Evolutionary conservation across 805 yeast species (phyloP).

Genomic region (Ogataea paraovalis): DNA sequence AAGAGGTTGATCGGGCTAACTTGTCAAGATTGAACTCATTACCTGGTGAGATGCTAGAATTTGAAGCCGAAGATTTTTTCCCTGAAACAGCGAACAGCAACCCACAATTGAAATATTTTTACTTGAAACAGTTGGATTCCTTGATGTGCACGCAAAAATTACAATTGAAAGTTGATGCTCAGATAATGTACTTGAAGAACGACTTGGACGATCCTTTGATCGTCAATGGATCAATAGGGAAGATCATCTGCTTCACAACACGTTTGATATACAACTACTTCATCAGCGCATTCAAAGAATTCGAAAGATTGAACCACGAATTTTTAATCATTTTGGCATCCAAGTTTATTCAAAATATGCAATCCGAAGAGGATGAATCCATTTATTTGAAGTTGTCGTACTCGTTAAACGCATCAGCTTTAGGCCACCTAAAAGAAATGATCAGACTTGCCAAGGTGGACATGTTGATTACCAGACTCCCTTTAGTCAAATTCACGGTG

Average conservation of each 20-base stretch:
- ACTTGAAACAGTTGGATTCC: constrained; percentile 28
- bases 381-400: constrained; percentile 15
- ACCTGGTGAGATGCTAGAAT: constrained; percentile 43
- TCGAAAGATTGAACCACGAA: constrained; percentile 15
- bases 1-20: constrained; percentile 81
- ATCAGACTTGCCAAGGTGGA: constrained; percentile 22
- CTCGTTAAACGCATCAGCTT: constrained; percentile 1
- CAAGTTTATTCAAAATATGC: constrained; percentile 11
- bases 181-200: constrained; percentile 91
- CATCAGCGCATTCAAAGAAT: constrained; percentile 23
- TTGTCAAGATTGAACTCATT: constrained; percentile 43
- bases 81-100: constrained; percentile 2
- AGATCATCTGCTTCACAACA: constrained; percentile 52
- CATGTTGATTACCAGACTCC: constrained; percentile 27
- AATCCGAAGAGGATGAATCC: constrained; percentile 13
- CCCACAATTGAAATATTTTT: constrained; percentile 5
- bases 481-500: constrained; percentile 45
- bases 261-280: constrained; percentile 25
- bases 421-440: constrained; percentile 13
- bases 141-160: constrained; percentile 69
- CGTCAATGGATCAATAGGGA: constrained; percentile 92
- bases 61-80: constrained; percentile 41
- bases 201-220: constrained; percentile 53
- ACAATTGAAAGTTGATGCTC: constrained; percentile 77
- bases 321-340: constrained; percentile 15